Evolutionary conservation across 23 red algal species (phyloP), one percentile per base, ranked within the genome.

Genomic region (Gracilaria gracilis): DNA sequence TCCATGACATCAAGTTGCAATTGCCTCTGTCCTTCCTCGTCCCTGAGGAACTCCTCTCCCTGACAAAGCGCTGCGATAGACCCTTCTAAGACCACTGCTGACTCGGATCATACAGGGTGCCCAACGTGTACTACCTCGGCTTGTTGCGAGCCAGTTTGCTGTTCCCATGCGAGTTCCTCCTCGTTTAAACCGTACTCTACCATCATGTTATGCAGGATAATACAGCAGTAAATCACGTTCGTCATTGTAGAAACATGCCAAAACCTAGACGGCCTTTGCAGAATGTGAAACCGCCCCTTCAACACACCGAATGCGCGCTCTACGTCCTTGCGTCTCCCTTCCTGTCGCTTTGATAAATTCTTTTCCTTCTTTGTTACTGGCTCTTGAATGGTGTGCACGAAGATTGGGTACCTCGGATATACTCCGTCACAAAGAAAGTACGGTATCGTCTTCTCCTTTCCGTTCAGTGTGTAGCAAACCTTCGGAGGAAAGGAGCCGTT

Each of bases 361-460:
- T 83, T 64, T n/a, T 83, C 47, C 0, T 83, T 83, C 79, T 35
- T 23, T 25, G 79, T 33, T 16, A 62, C 12, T 59, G 40, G 47
- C 23, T 61, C 29, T 32, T 21, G 25, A 36, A 62, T 31, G 19
- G 28, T 83, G 14, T 42, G 47, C 9, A 59, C 54, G 20, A 83
- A 83, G 13, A 58, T 34, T 15, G 50, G 79, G 37, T 44, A 83
- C 11, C 53, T 28, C 25, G 79, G 79, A 62, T 59, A 83, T 19
- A 83, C 2, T 19, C 50, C 79, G 79, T 83, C 53, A 38, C 24
- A 27, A 14, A 83, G 25, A 0, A 36, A 83, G 42, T 83, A 83
- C 0, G 29, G 79, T 25, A 58, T 38, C 2, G 28, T 31, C 19
- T 50, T 17, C 19, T 61, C 4, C 27, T 61, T 46, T 24, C 51